Evolutionary conservation across 2,329 filamentous ascomycete species (phyloP).

Genomic region (Dryadomyces sulphureus): DNA sequence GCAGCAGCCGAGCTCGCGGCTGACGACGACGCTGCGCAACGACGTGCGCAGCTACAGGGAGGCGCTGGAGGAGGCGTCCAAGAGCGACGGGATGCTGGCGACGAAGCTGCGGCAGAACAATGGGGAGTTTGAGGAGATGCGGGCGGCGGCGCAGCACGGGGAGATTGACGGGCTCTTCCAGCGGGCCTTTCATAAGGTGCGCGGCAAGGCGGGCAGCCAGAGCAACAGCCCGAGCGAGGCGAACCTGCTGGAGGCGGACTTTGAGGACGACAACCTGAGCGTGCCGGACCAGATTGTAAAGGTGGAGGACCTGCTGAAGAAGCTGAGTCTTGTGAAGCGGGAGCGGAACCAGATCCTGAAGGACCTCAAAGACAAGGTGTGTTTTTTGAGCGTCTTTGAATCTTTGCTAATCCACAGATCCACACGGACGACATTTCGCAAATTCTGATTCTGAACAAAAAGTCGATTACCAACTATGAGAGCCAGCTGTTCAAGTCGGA

Average conservation of each 20-base stretch:
- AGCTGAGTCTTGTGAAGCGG: slow-evolving; percentile 79
- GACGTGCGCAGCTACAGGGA: slow-evolving; percentile 82
- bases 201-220: slow-evolving; percentile 47
- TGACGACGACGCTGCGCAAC: slow-evolving; percentile 74
- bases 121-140: slow-evolving; percentile 87
- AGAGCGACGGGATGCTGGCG: slow-evolving; percentile 73
- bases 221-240: slow-evolving; percentile 52
- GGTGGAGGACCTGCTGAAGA: slow-evolving; percentile 84
- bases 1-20: slow-evolving; percentile 80
- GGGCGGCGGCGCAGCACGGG: slow-evolving; percentile 69
- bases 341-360: slow-evolving; percentile 87
- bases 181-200: slow-evolving; percentile 65
- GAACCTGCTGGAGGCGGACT: slow-evolving; percentile 82
- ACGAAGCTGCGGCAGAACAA: slow-evolving; percentile 76
- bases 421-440: slow-evolving; percentile 96
- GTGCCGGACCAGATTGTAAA: slow-evolving; percentile 79
- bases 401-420: slow-evolving; percentile 37
- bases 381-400: too few species aligned
- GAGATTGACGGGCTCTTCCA: slow-evolving; percentile 85
- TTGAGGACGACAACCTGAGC: slow-evolving; percentile 63
- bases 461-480: slow-evolving; percentile 85
- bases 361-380: slow-evolving; percentile 97
- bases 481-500: slow-evolving; percentile 86
- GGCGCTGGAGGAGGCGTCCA: slow-evolving; percentile 76
- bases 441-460: slow-evolving; percentile 94